Percentiles rank a stretch among this genome's conserved stretches.
phyloP scores from a whole-genome alignment of 257 asterid species.

The Avicennia marina region DNA sequence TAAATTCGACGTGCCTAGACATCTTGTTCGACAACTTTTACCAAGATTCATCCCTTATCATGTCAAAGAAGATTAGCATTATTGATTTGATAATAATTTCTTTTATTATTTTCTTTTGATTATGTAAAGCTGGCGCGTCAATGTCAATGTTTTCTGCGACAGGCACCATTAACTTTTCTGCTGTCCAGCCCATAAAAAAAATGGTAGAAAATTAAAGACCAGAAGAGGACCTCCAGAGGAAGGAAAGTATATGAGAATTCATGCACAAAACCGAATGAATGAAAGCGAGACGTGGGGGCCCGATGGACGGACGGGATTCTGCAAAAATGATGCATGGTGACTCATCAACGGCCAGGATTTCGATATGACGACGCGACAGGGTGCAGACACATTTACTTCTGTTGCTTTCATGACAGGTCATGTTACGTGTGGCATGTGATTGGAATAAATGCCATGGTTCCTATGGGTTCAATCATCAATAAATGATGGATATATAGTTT shows the following conservation, averaged over 20 bases:
- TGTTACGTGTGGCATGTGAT: neutral
- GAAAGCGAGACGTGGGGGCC: conserved; percentile 23
- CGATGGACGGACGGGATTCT: conserved; percentile 8
- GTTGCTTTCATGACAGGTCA: conserved; percentile 40
- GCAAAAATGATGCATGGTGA: conserved; percentile 14
- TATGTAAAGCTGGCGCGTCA: neutral
- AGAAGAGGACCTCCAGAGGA: neutral
- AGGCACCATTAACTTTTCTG: neutral
- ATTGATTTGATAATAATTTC: too few species aligned
- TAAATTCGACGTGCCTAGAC: too few species aligned
- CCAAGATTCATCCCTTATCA: neutral
- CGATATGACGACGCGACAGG: conserved; percentile 7
- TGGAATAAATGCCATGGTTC: conserved; percentile 19
- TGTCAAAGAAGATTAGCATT: neutral
- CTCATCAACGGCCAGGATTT: conserved; percentile 13
- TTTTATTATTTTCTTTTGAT: neutral
- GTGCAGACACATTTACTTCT: neutral
- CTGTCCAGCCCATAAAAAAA: neutral
- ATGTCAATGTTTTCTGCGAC: neutral
- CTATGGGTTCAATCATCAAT: too few species aligned
- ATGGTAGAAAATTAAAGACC: neutral
- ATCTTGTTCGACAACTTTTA: too few species aligned
- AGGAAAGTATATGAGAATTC: neutral
- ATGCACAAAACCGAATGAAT: conserved; percentile 14
- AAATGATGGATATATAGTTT: too few species aligned